Base-by-base conservation (phyloP, 2,329 filamentous ascomycete species). In the Aureobasidium vineae region DNA sequence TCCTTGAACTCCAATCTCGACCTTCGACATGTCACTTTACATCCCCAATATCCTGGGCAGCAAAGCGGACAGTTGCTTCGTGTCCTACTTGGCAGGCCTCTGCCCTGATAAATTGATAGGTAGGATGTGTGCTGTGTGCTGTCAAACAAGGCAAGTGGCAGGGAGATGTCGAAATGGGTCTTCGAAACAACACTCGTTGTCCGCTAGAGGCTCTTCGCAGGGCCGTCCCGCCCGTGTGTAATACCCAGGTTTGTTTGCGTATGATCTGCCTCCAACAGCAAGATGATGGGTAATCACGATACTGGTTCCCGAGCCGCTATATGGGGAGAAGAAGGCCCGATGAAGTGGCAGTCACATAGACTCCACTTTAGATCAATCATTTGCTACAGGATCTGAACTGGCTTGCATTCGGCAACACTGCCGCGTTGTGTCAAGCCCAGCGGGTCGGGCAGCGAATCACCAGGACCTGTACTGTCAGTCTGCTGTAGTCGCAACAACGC, bases 111-210 rank as follows among this genome's bases (percentile, higher is more conserved):
- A 52, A 52, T 13, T 23, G 61, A 53, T 53, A 64, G 61, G 61
- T 54, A 45, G 10, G 16, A 52, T 52, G 33, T 36, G 36, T 52
- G 5, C 19, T 52, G 57, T 63, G 43, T 49, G 49, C 61, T 53
- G 49, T 50, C 61, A 54, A 54, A 64, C 49, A 64, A 64, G 47
- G 61, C 61, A 54, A 64, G 49, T 64, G 54, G 49, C 38, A 53
- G 47, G 54, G 19, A 53, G 38, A 19, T 36, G 26, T 53, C 47
- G 23, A 54, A 53, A 53, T 3, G 36, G 26, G 36, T 45, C 28
- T 64, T 45, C 40, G 49, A 64, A 54, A 54, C 47, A 41, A 36
- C n/a, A 16, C 13, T 54, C 19, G 33, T 26, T 38, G 19, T 53
- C 49, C 49, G 28, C 36, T 45, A 33, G 11, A 36, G 47, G 49